Percentiles rank a stretch among this genome's conserved stretches.
Evolutionary conservation across 371 early-diverging fungal genomes (phyloP).

Genomic region (Mucor sp.): DNA sequence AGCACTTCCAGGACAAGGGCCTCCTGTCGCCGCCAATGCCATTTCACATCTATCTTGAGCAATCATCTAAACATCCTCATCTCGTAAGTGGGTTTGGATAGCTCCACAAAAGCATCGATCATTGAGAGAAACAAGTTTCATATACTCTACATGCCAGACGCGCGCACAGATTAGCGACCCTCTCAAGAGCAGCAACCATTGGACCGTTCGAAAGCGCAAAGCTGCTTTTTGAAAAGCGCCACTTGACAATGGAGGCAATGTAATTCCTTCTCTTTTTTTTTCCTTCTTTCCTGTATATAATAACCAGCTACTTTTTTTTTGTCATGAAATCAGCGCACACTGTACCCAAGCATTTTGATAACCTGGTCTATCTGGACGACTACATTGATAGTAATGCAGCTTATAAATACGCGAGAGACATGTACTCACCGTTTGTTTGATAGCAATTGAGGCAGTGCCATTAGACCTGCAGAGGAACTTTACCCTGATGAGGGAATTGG

Average conservation of each 20-base stretch:
- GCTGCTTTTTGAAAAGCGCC: background rate
- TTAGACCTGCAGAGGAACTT: constrained; percentile 89
- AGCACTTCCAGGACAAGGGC: too few relatives aligned
- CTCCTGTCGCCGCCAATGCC: too few relatives aligned
- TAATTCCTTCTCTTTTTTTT: background rate
- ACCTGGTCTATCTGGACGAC: constrained; percentile 75
- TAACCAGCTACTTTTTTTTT: background rate
- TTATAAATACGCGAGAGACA: background rate
- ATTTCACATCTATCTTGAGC: too few relatives aligned
- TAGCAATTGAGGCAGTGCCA: constrained; percentile 89
- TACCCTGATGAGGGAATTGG: constrained; percentile 87
- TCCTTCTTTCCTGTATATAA: background rate
- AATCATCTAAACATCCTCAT: too few relatives aligned
- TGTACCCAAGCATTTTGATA: constrained; percentile 35
- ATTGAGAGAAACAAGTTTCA: too few relatives aligned
- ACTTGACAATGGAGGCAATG: background rate
- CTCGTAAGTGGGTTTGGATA: too few relatives aligned
- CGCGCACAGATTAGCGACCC: background rate
- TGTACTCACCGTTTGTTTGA: background rate
- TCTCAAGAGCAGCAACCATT: background rate
- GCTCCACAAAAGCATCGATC: too few relatives aligned
- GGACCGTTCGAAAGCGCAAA: background rate
- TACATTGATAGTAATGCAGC: constrained; percentile 77
- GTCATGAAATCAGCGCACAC: constrained; percentile 14
- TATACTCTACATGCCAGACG: background rate